A percentile compares a stretch with the other conserved stretches of the same genome.
Conservation (phyloP, 2,329 filamentous ascomycete genomes). For the Tricladium varicosporioides region DNA sequence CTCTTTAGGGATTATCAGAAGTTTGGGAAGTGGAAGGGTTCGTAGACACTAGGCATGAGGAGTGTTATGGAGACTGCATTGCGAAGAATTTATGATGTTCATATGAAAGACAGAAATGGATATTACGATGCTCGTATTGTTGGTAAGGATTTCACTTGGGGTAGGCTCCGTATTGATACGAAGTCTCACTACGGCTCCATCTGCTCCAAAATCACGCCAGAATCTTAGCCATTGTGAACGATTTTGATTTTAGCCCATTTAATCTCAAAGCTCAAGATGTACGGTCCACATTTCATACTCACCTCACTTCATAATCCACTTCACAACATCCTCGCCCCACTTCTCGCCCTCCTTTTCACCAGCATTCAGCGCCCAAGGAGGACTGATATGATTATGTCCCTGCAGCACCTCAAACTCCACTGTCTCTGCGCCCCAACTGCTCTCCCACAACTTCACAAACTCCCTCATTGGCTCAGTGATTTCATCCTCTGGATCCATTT, state of each 20-base stretch:
- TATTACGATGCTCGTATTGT: no score
- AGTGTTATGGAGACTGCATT: no score
- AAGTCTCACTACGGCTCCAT: no score
- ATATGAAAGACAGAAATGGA: neutral
- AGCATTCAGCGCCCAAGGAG: constrained; percentile 25
- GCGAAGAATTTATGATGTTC: neutral
- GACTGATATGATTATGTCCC: constrained; percentile 35
- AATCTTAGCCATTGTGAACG: no score
- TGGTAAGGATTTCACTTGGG: no score
- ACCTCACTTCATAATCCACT: constrained; percentile 27
- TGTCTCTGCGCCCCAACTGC: constrained; percentile 23
- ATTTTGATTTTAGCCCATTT: no score
- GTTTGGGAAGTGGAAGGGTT: constrained; percentile 60
- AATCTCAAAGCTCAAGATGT: no score
- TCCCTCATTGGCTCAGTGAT: constrained; percentile 26
- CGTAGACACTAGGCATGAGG: neutral
- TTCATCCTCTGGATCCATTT: constrained; percentile 32
- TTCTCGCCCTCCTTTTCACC: constrained; percentile 29
- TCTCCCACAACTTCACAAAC: constrained; percentile 28
- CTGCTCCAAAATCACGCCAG: no score
- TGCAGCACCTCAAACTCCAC: constrained; percentile 18
- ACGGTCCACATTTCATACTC: neutral
- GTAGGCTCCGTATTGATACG: no score
- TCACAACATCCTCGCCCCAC: constrained; percentile 29
- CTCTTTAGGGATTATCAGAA: constrained; percentile 59